Conservation (phyloP, 257 asterid genomes). For the Solanum pimpinellifolium region DNA sequence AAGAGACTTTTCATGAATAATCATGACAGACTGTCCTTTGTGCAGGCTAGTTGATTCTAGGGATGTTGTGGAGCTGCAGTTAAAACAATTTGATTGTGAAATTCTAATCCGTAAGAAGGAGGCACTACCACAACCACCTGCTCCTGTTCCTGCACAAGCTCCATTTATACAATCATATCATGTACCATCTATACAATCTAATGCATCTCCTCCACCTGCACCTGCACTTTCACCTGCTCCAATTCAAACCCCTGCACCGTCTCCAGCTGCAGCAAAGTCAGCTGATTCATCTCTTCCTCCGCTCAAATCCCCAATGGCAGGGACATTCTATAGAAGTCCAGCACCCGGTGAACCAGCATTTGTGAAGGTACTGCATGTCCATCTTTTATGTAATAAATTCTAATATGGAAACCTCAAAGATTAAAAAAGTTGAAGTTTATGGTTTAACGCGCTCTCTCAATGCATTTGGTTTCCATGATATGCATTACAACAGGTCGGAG, state of each 20-base stretch:
- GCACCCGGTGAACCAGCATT: conserved; percentile 81
- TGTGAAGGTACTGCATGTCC: conserved; percentile 45
- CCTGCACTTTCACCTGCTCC: conserved; percentile 34
- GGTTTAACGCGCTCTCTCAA: neutral
- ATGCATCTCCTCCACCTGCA: conserved; percentile 23
- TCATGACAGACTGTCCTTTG: conserved; percentile 10
- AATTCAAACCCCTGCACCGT: conserved; percentile 25
- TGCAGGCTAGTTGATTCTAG: conserved; percentile 82
- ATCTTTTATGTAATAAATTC: neutral
- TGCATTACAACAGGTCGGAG: conserved; percentile 52
- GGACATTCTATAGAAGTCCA: conserved; percentile 75
- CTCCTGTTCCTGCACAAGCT: conserved; percentile 31
- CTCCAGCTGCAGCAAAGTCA: conserved; percentile 37
- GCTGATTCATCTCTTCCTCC: conserved; percentile 62
- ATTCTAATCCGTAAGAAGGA: conserved; percentile 74
- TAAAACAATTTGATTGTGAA: conserved; percentile 73
- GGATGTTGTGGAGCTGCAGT: conserved; percentile 68
- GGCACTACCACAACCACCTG: conserved; percentile 60
- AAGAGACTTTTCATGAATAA: neutral
- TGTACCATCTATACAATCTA: conserved; percentile 20
- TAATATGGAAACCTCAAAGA: neutral
- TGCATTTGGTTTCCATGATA: neutral
- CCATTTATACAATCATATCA: conserved; percentile 32
- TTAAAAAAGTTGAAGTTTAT: neutral
- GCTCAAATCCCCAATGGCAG: conserved; percentile 84